A percentile compares a stretch with the other conserved stretches of the same genome.
Evolutionary conservation across 176 grass and related monocot species (phyloP).

Genomic region (Guadua angustifolia): DNA sequence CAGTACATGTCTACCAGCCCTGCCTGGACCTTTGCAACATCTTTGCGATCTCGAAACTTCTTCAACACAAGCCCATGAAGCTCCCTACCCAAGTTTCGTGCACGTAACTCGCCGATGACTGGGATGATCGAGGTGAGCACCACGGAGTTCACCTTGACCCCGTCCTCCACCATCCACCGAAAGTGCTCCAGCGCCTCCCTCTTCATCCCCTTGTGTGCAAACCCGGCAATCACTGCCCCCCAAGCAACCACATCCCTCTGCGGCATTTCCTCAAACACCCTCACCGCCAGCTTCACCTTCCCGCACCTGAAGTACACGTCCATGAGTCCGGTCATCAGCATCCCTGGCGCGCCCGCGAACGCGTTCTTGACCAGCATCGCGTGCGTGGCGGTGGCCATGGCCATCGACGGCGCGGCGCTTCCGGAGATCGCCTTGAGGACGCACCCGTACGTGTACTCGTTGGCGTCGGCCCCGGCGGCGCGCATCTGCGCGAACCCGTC

Average conservation of each 20-base stretch:
- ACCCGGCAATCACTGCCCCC: slow-evolving; percentile 77
- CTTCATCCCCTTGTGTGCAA: slow-evolving; percentile 75
- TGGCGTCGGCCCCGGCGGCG: slow-evolving; percentile 54
- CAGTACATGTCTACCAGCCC: slow-evolving; percentile 93
- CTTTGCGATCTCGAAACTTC: slow-evolving; percentile 59
- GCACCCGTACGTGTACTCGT: slow-evolving; percentile 82
- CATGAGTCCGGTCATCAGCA: slow-evolving; percentile 77
- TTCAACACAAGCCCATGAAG: slow-evolving; percentile 80
- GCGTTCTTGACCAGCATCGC: slow-evolving; percentile 77
- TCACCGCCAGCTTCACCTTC: slow-evolving; percentile 72
- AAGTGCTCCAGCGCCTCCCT: slow-evolving; percentile 81
- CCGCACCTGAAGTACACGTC: slow-evolving; percentile 91
- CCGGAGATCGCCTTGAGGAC: slow-evolving; percentile 85
- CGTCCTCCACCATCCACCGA: slow-evolving; percentile 69
- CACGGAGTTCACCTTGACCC: slow-evolving; percentile 73
- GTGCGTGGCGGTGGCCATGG: slow-evolving; percentile 64
- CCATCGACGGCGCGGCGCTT: slow-evolving; percentile 59
- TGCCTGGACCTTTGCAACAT: slow-evolving; percentile 63
- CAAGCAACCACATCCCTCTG: slow-evolving; percentile 78
- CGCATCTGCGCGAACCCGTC: slow-evolving; percentile 65
- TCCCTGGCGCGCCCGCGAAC: slow-evolving; percentile 52
- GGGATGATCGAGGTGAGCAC: slow-evolving; percentile 73
- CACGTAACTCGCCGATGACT: slow-evolving; percentile 60
- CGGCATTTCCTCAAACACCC: slow-evolving; percentile 85
- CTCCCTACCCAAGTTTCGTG: slow-evolving; percentile 70